A percentile compares a stretch with the other conserved stretches of the same genome.
Conservation (phyloP, 495 filamentous ascomycete genomes). For the Podospora pseudocomata region DNA sequence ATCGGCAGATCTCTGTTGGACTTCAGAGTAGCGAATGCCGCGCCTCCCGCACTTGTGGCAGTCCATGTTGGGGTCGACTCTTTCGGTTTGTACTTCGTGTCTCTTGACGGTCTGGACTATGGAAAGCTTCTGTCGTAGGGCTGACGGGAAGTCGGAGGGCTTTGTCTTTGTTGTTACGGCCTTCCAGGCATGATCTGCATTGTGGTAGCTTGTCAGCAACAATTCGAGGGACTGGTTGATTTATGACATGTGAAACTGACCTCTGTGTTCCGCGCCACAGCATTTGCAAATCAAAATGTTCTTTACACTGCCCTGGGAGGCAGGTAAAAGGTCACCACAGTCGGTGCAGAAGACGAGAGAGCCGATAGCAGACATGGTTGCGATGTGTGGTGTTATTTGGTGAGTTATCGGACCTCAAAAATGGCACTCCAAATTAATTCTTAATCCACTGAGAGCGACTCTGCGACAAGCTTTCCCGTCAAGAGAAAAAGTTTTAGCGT, state of each 20-base stretch:
- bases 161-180: conserved; percentile 80
- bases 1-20: conserved; percentile 88
- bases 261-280: conserved; percentile 80
- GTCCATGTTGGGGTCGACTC: conserved; percentile 60
- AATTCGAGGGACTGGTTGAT: neutral
- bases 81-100: conserved; percentile 74
- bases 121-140: conserved; percentile 77
- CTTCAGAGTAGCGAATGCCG: conserved; percentile 79
- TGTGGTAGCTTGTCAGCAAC: neutral
- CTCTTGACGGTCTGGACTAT: conserved; percentile 77
- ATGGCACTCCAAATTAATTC: neutral
- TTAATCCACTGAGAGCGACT: conserved; percentile 1
- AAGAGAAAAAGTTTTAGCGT: conserved; percentile 10
- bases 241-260: conserved; percentile 41
- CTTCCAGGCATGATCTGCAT: conserved; percentile 72
- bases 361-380: conserved; percentile 76
- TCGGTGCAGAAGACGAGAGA: conserved; percentile 91
- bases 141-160: conserved; percentile 79
- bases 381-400: neutral
- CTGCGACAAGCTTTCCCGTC: neutral
- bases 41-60: conserved; percentile 78
- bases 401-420: neutral
- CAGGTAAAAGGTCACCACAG: conserved; percentile 86
- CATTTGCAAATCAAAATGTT: conserved; percentile 75
- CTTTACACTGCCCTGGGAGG: conserved; percentile 68